Conservation (phyloP, 768 basidiomycete genomes). For the Phanerochaete carnosa region DNA sequence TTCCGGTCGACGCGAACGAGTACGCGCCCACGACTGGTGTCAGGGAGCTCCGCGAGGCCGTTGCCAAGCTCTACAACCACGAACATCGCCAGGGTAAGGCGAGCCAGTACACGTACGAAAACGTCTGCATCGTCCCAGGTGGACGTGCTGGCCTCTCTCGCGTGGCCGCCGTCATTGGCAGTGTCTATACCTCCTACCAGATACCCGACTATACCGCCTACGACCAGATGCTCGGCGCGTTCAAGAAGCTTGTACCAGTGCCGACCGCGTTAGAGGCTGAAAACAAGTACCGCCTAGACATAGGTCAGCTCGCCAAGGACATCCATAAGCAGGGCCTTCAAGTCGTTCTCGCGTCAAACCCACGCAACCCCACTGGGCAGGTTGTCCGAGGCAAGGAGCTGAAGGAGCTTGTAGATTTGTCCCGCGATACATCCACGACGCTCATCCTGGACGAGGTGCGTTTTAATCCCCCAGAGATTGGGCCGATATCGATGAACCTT, state of each 20-base stretch:
- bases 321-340: conserved; percentile 79
- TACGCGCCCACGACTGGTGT: conserved; percentile 94
- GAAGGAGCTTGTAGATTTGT: conserved; percentile 69
- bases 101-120: conserved; percentile 88
- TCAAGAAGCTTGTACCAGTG: conserved; percentile 86
- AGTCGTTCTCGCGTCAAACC: conserved; percentile 87
- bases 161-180: conserved; percentile 87
- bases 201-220: conserved; percentile 91
- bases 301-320: conserved; percentile 85
- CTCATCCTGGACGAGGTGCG: conserved; percentile 78
- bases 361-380: conserved; percentile 95
- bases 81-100: conserved; percentile 78
- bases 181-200: conserved; percentile 89
- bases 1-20: conserved; percentile 73
- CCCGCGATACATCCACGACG: conserved; percentile 70
- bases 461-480: background rate
- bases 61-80: conserved; percentile 84
- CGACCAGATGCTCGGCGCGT: conserved; percentile 79
- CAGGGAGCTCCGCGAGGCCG: conserved; percentile 79
- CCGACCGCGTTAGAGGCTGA: conserved; percentile 71
- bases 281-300: conserved; percentile 69
- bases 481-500: background rate
- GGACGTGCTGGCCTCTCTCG: conserved; percentile 90
- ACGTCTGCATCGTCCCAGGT: conserved; percentile 93
- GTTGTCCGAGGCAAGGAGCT: conserved; percentile 79